phyloP scores from a whole-genome alignment of 192 early-diverging fungal genomes.

The Radiomyces spectabilis region DNA sequence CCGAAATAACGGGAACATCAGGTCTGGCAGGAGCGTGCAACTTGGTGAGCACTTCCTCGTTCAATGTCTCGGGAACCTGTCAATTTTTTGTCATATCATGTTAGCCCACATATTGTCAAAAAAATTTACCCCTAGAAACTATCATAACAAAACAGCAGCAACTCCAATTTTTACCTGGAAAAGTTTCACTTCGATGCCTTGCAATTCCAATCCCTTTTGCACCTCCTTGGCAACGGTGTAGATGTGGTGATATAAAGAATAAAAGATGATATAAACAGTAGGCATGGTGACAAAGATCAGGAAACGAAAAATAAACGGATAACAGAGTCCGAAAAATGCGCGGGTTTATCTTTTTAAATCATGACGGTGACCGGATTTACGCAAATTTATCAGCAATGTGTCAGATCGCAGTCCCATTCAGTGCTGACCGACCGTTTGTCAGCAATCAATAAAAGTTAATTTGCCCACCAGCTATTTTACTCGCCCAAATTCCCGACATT shows the following conservation, averaged over 20 bases:
- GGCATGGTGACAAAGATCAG: conserved; percentile 12
- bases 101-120: too few relatives aligned
- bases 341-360: too few relatives aligned
- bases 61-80: conserved; percentile 43
- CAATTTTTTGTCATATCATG: too few relatives aligned
- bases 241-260: conserved; percentile 57
- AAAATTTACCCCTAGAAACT: too few relatives aligned
- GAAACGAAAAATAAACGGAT: conserved; percentile 2
- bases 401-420: conserved; percentile 1
- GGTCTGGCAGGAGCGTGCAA: conserved; percentile 42
- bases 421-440: conserved; percentile 2
- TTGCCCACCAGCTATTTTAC: too few relatives aligned
- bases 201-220: conserved; percentile 54
- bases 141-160: neutral
- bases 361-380: too few relatives aligned
- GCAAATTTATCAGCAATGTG: conserved; percentile 1
- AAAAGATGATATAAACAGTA: conserved; percentile 25
- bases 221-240: conserved; percentile 55
- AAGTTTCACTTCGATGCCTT: conserved; percentile 22
- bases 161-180: conserved; percentile 23
- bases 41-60: conserved; percentile 40
- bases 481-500: too few relatives aligned
- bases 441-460: too few relatives aligned
- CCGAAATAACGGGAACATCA: conserved; percentile 36
- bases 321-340: too few relatives aligned